phyloP scores from a whole-genome alignment of 179 eudicot genomes.

The Spergularia azorica region DNA sequence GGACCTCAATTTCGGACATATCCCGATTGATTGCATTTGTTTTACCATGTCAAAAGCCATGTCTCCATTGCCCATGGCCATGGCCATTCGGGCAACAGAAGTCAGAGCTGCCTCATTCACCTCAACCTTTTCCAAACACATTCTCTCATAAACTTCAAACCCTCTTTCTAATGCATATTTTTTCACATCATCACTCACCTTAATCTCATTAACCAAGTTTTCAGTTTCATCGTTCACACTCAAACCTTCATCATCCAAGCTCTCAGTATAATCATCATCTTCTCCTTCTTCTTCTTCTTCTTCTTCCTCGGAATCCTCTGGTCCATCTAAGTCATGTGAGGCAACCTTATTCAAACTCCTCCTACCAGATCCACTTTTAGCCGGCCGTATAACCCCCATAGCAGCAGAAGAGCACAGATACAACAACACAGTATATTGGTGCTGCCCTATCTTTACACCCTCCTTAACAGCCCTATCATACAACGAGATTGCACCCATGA shows the following conservation, averaged over 20 bases:
- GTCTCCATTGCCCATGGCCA: slow-evolving; percentile 81
- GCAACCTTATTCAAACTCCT: slow-evolving; percentile 43
- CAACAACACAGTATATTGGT: slow-evolving; percentile 71
- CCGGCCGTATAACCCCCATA: slow-evolving; percentile 67
- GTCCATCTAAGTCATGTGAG: slow-evolving; percentile 9
- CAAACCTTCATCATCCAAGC: slow-evolving; percentile 20
- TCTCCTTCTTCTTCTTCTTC: slow-evolving; percentile 22
- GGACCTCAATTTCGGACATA: slow-evolving; percentile 77
- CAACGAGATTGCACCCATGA: slow-evolving; percentile 69
- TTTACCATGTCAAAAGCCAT: slow-evolving; percentile 84
- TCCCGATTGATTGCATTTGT: slow-evolving; percentile 67
- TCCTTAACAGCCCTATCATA: slow-evolving; percentile 62
- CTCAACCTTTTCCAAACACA: slow-evolving; percentile 59
- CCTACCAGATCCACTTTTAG: slow-evolving; percentile 69
- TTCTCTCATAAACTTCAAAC: slow-evolving; percentile 63
- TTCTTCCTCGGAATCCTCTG: slow-evolving; percentile 11
- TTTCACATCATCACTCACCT: slow-evolving; percentile 62
- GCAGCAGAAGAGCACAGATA: slow-evolving; percentile 97
- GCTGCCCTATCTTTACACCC: slow-evolving; percentile 55
- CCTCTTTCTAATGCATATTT: slow-evolving; percentile 69
- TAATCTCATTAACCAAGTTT: slow-evolving; percentile 40
- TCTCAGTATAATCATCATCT: slow-evolving; percentile 30
- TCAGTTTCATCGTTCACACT: slow-evolving; percentile 30
- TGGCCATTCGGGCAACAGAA: slow-evolving; percentile 85
- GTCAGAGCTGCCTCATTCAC: slow-evolving; percentile 91